Conservation (phyloP, 1,139 yeast species). For the Saccharomyces hybrid region DNA sequence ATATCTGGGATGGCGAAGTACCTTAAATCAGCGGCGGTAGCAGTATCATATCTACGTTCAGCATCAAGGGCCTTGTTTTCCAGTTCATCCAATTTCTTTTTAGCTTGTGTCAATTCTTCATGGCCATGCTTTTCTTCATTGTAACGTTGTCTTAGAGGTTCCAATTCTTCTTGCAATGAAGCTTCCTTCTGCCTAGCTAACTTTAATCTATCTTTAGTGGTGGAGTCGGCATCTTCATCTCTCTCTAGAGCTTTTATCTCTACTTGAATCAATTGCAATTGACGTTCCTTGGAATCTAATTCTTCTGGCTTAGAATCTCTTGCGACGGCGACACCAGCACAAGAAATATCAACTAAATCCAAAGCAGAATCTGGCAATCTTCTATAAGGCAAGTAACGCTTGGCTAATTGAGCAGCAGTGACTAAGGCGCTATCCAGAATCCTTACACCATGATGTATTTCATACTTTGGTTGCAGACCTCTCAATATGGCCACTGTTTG, state of each 20-base stretch:
- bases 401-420: constrained; percentile 90
- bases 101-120: constrained; percentile 80
- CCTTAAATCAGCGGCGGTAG: constrained; percentile 89
- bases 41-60: constrained; percentile 92
- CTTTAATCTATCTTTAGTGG: constrained; percentile 78
- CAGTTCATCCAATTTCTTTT: constrained; percentile 84
- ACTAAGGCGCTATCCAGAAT: constrained; percentile 93
- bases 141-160: constrained; percentile 80
- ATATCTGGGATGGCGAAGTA: constrained; percentile 96
- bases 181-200: constrained; percentile 75
- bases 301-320: constrained; percentile 98
- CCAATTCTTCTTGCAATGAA: constrained; percentile 73
- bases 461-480: constrained; percentile 93
- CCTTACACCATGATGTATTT: constrained; percentile 96
- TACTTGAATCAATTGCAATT: constrained; percentile 81
- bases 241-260: constrained; percentile 96
- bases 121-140: constrained; percentile 86
- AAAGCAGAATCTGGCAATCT: constrained; percentile 97
- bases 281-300: constrained; percentile 86
- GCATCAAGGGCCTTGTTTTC: constrained; percentile 93
- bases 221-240: constrained; percentile 81
- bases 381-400: constrained; percentile 89
- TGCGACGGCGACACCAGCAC: constrained; percentile 96
- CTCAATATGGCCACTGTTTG: constrained; percentile 94
- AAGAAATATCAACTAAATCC: constrained; percentile 91